Evolutionary conservation across 1,139 yeast species (phyloP).

Genomic region (Arxiozyma slooffiae): DNA sequence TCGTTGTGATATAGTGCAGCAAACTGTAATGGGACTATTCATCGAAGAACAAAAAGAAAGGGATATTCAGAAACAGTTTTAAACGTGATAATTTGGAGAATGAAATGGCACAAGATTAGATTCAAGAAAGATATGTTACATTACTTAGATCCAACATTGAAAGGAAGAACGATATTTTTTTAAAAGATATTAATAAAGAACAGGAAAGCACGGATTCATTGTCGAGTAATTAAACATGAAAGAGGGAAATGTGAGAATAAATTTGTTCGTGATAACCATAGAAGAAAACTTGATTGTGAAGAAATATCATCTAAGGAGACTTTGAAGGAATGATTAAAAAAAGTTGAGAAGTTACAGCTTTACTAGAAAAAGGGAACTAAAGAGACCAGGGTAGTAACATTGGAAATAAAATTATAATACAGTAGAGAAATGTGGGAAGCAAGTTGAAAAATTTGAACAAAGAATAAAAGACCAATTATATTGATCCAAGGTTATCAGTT

Average conservation of each 20-base stretch:
- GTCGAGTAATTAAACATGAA: constrained; percentile 46
- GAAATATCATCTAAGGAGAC: constrained; percentile 46
- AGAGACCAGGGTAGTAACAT: constrained; percentile 51
- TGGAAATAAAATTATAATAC: constrained; percentile 42
- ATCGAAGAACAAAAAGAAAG: constrained; percentile 86
- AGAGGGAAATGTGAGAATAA: constrained; percentile 54
- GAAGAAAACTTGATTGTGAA: constrained; percentile 48
- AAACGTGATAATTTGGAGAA: constrained; percentile 69
- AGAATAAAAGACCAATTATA: constrained; percentile 84
- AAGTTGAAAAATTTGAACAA: constrained; percentile 61
- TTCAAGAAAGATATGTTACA: constrained; percentile 59
- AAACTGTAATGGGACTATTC: constrained; percentile 89
- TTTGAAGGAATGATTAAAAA: constrained; percentile 48
- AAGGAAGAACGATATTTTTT: constrained; percentile 51
- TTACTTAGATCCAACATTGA: constrained; percentile 48
- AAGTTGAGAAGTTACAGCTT: constrained; percentile 45
- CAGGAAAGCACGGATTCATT: constrained; percentile 53
- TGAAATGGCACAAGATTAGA: constrained; percentile 71
- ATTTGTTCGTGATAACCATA: constrained; percentile 70
- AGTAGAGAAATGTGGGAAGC: constrained; percentile 65
- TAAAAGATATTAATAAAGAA: constrained; percentile 60
- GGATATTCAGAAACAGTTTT: constrained; percentile 70
- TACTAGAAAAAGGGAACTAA: constrained; percentile 52
- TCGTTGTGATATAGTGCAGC: constrained; percentile 88
- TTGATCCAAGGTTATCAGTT: constrained; percentile 87